Evolutionary conservation across 179 eudicot species (phyloP), one percentile per base, ranked within the genome.

Genomic region (Actinidia polygama): DNA sequence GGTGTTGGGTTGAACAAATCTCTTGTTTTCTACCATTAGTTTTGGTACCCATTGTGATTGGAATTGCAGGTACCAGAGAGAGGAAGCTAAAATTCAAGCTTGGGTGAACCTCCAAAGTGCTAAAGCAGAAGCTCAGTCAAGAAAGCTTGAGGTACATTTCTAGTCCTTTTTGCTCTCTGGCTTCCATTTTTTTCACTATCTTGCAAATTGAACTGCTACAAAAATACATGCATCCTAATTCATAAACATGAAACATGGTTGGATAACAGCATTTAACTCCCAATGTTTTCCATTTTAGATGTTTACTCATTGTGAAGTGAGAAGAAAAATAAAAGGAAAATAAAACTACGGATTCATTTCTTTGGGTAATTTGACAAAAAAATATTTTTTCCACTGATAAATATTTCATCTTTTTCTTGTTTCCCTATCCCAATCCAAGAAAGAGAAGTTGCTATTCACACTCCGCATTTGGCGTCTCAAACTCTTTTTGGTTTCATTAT

Each of bases 101-200:
- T 95, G 99, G 99, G 84, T 95, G 58, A 93, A 95, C 78, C 97
- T 95, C 75, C 93, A 95, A 83, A 91, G 84, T 83, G 99, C 99
- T 75, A 95, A 91, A 91, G 97, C 97, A 75, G 98, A 95, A 94
- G 98, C 98, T 86, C 95, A 94, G 78, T 92, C 98, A 51, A 90
- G 89, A 86, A 95, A 95, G 84, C 92, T 95, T 77, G 98, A 95
- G 98, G 98, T 95, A 85, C 58, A 57, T 68, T 24, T 78, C 23
- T 44, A 4, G 11, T 21, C 10, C n/a, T 11, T 40, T 46, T 78
- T 55, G 21, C 57, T 51, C 36, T 71, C 62, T 23, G 36, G 12
- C 55, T 80, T 70, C 68, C 64, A 70, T 76, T 18, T 26, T 40
- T 51, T 54, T 75, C 18, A 15, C 64, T 40, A 75, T 57, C 79